Evolutionary conservation across 1,139 yeast species (phyloP).

Genomic region (Lodderomyces theae): DNA sequence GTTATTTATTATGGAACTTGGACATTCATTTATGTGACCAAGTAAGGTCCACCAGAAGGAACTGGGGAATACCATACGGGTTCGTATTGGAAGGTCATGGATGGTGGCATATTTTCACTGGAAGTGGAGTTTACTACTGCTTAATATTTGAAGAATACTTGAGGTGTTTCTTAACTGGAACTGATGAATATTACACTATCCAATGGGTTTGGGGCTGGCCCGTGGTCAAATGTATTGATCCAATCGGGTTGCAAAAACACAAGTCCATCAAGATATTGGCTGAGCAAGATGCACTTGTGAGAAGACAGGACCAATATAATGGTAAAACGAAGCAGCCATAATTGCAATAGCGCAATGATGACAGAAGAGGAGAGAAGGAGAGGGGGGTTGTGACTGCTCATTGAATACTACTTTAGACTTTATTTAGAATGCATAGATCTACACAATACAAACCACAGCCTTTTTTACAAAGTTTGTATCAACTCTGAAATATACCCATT

Average conservation of each 20-base stretch:
- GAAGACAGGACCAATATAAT: background rate
- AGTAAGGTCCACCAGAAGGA: constrained; percentile 62
- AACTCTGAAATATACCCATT: constrained; percentile 46
- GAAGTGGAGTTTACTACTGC: constrained; percentile 59
- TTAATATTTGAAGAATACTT: constrained; percentile 72
- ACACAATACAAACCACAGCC: background rate
- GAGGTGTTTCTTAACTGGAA: constrained; percentile 57
- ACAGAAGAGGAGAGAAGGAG: too few species aligned
- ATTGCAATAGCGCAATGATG: too few species aligned
- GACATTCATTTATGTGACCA: constrained; percentile 78
- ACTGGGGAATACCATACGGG: constrained; percentile 82
- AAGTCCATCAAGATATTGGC: constrained; percentile 22
- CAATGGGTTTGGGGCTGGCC: constrained; percentile 48
- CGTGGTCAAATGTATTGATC: constrained; percentile 29
- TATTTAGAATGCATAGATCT: too few species aligned
- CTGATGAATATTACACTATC: constrained; percentile 49
- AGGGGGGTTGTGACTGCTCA: too few species aligned
- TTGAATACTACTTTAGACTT: too few species aligned
- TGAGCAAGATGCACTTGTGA: constrained; percentile 15
- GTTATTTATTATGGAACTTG: constrained; percentile 80
- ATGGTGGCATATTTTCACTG: constrained; percentile 96
- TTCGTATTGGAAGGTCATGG: constrained; percentile 89
- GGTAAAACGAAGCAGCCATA: background rate
- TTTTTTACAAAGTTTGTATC: constrained; percentile 10
- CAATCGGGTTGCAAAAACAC: constrained; percentile 26